Evolutionary conservation across 2,329 filamentous ascomycete species (phyloP).

Genomic region (Xylaria arbuscula): DNA sequence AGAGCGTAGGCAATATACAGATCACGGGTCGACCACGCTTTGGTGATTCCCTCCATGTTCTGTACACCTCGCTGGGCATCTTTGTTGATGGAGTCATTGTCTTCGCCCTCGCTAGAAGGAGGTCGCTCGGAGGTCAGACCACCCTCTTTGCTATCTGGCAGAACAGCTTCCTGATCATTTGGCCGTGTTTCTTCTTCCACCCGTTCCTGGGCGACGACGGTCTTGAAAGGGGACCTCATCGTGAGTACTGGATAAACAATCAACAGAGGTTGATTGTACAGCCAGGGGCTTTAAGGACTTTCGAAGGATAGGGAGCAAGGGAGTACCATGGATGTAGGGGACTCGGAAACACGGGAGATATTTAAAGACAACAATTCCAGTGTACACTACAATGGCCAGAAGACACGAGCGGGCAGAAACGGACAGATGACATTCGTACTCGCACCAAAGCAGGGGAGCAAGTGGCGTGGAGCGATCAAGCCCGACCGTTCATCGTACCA

Average conservation of each 20-base stretch:
- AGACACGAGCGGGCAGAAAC: conserved; percentile 15
- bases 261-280: conserved; percentile 6
- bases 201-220: conserved; percentile 40
- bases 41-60: conserved; percentile 61
- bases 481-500: conserved; percentile 17
- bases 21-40: conserved; percentile 56
- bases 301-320: conserved; percentile 11
- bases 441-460: not conserved
- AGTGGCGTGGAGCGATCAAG: conserved; percentile 24
- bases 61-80: conserved; percentile 58
- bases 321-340: not conserved
- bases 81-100: conserved; percentile 51
- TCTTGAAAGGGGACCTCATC: conserved; percentile 42
- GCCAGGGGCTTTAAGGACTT: conserved; percentile 5
- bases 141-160: conserved; percentile 43
- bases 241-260: conserved; percentile 27
- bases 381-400: not conserved
- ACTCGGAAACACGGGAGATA: conserved; percentile 22
- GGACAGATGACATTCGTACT: not conserved
- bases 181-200: conserved; percentile 30
- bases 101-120: conserved; percentile 39
- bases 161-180: conserved; percentile 43
- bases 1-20: conserved; percentile 57
- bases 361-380: conserved; percentile 24
- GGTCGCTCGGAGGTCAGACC: conserved; percentile 41